A percentile compares a stretch with the other conserved stretches of the same genome.
phyloP scores from a whole-genome alignment of 2,329 filamentous ascomycete genomes.

The Pyrenochaeta sp. region DNA sequence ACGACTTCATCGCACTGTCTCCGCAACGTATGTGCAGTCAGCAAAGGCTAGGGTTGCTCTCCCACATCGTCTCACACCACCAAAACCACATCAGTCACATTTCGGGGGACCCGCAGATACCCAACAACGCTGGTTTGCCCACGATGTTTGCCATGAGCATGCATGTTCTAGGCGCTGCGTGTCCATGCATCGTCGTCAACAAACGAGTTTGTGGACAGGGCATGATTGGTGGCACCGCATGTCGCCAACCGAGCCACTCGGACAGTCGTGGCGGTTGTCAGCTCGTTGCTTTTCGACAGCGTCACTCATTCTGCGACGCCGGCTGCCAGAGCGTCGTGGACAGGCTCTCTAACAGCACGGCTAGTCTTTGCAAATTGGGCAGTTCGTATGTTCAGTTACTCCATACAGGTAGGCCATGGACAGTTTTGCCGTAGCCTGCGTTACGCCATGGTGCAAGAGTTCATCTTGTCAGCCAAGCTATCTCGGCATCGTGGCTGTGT shows the following conservation, averaged over 20 bases:
- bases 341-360: neutral
- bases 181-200: conserved; percentile 4
- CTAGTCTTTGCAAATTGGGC: conserved; percentile 1
- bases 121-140: conserved; percentile 7
- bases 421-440: no score
- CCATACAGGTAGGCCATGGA: conserved; percentile 6
- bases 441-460: no score
- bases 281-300: conserved; percentile 5
- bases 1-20: neutral
- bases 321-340: conserved; percentile 7
- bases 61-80: no score
- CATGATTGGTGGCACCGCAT: conserved; percentile 13
- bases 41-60: no score
- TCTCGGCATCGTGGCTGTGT: conserved; percentile 43
- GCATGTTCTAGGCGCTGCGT: conserved; percentile 9
- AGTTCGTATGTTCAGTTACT: conserved; percentile 8
- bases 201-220: neutral
- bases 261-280: conserved; percentile 15
- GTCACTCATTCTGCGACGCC: conserved; percentile 8
- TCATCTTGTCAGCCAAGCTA: conserved; percentile 27
- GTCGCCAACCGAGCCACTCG: conserved; percentile 8
- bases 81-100: no score
- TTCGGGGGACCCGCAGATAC: no score
- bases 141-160: conserved; percentile 4
- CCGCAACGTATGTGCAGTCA: neutral